phyloP scores from a whole-genome alignment of 2,329 filamentous ascomycete species.

The Paraphaeosphaeria sporulosa region DNA sequence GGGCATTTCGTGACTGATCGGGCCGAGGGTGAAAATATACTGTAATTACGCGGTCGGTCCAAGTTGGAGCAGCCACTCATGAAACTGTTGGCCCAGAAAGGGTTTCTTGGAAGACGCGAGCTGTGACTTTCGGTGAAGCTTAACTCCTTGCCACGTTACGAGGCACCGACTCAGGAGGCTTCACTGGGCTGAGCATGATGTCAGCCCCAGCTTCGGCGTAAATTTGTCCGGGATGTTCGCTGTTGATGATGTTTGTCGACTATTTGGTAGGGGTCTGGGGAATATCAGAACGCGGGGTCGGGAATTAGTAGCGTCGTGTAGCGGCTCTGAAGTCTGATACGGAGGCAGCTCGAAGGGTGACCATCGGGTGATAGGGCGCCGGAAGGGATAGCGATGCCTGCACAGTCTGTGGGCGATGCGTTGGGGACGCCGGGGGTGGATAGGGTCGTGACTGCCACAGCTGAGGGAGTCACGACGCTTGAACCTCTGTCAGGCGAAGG shows the following conservation, averaged over 20 bases:
- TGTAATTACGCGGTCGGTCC: too few species aligned
- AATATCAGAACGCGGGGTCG: conserved; percentile 17
- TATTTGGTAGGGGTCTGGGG: not conserved
- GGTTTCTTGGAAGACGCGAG: not conserved
- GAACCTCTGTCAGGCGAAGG: not conserved
- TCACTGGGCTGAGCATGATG: conserved; percentile 1
- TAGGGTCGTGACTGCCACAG: not conserved
- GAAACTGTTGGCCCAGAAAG: not conserved
- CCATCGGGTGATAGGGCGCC: not conserved
- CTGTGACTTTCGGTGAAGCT: conserved; percentile 2
- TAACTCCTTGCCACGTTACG: not conserved
- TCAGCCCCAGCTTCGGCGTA: not conserved
- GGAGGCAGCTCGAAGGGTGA: not conserved
- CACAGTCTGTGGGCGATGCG: not conserved
- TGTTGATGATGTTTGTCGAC: not conserved
- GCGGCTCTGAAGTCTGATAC: not conserved
- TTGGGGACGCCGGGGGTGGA: not conserved
- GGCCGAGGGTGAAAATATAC: too few species aligned
- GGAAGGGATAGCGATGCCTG: not conserved
- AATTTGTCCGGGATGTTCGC: not conserved
- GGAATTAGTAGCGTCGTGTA: conserved; percentile 7
- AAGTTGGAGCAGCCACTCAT: not conserved
- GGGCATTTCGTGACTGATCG: not conserved
- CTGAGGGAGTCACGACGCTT: not conserved
- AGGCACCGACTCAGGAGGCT: not conserved